Base-by-base conservation (phyloP, 192 early-diverging fungal species). In the Linnemannia schmuckeri region DNA sequence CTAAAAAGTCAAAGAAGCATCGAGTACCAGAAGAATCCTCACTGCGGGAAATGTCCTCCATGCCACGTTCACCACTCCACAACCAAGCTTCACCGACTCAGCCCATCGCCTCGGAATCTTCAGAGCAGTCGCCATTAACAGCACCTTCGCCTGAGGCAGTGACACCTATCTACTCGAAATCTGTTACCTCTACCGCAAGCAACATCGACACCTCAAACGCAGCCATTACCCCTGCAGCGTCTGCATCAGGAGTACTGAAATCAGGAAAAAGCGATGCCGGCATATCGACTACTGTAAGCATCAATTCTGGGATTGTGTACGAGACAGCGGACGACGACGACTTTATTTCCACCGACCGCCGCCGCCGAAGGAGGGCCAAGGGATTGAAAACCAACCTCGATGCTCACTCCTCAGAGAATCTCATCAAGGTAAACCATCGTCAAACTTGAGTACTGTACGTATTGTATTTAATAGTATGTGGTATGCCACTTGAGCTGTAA, bases 251-350 rank as follows among this genome's bases (percentile, higher is more conserved):
- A 63, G 61, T 27, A 33, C 27, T 15, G 13, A 66, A 33, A 15
- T 33, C 61, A 30, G 61, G 33, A 35, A 66, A 66, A 66, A 66
- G 61, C 27, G 61, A 66, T 8, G 61, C 30, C n/a, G 12, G 30
- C 61, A 66, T 33, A 10, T 2, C 61, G 30, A 33, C 30, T 33
- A 13, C 61, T 33, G 24, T 30, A 35, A 66, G 30, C 24, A 10
- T 10, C 9, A 66, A 33, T 17, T 66, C 61, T 30, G 61, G 61
- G 9, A 66, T 66, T 66, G 46, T 79, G 12, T 79, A 78, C 44
- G 82, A 84, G 24, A 77, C 78, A 13, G 83, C 78, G 17, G 83
- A 86, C 42, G 78, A 86, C 42, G 83, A 79, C 24, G 75, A 86
- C 17, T 86, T 86, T 42, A 86, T 86, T 10, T 86, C 83, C 0